Conservation (phyloP, 129 eudicot species). For the Cynara cardunculus region DNA sequence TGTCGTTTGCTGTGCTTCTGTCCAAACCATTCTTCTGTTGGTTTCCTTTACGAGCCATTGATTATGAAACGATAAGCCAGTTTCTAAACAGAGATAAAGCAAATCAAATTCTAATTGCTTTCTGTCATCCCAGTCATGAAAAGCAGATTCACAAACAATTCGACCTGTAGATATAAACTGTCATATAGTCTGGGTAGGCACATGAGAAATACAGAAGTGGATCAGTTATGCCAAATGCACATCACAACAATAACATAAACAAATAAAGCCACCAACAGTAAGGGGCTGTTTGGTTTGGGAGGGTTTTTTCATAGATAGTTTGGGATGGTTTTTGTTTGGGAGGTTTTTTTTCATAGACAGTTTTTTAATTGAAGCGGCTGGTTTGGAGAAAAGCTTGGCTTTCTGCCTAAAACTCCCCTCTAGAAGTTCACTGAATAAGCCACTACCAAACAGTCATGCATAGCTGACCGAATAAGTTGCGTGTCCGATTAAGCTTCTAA, state of each 20-base stretch:
- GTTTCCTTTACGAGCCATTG: constrained; percentile 88
- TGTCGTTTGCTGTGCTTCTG: constrained; percentile 36
- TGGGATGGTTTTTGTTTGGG: too few relatives aligned
- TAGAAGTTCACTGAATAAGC: too few relatives aligned
- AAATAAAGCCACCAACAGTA: not conserved
- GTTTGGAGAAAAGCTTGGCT: too few relatives aligned
- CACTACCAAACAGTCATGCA: too few relatives aligned
- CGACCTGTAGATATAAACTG: constrained; percentile 30
- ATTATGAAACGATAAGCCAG: constrained; percentile 3
- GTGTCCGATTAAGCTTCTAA: too few relatives aligned
- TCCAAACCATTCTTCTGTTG: constrained; percentile 72
- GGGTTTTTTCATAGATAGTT: too few relatives aligned
- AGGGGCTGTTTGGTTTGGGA: too few relatives aligned
- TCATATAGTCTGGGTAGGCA: constrained; percentile 7
- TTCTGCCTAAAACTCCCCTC: too few relatives aligned
- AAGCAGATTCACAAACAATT: not conserved
- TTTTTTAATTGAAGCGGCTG: too few relatives aligned
- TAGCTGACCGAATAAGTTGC: too few relatives aligned
- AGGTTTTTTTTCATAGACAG: too few relatives aligned
- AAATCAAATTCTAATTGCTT: constrained; percentile 17
- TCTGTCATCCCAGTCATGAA: constrained; percentile 19
- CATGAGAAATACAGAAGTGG: not conserved
- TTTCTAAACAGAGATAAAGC: constrained; percentile 12
- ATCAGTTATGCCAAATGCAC: constrained; percentile 6
- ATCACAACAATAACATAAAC: not conserved